Evolutionary conservation across 345 rosid species (phyloP), one percentile per base, ranked within the genome.

Genomic region (Dipteronia dyeriana): DNA sequence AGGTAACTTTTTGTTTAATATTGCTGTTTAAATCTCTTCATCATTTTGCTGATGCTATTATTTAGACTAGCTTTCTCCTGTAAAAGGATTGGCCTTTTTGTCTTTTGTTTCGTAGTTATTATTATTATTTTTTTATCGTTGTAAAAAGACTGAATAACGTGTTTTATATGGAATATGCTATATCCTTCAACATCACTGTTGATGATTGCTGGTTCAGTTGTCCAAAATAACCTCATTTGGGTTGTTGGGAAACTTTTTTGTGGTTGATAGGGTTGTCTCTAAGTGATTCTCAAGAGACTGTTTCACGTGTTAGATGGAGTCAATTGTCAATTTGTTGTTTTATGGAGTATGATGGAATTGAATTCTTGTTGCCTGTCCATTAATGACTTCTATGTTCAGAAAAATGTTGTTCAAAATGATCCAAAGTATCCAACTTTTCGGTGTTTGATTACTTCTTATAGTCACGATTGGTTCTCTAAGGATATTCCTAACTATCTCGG

Each of bases 1-100:
- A 87, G 92, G 94, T 90, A 65, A 29, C 26, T 20, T 22, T 59
- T 20, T 59, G 12, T 45, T 45, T 45, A 45, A 45, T 41, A 41
- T 41, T 41, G 45, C 45, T 41, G 45, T 1, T 45, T 45, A 45
- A 10, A 10, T 11, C 11, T 45, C 1, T 45, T 45, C 53, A 26
- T 45, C 53, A 26, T 22, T 56, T 57, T 25, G 20, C 6, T 17
- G 25, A 29, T 54, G 7, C 13, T 25, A 43, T 16, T 8, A 53
- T 11, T 63, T 54, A 39, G 14, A 67, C 22, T 17, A 9, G 13
- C 49, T 70, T 51, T 25, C 23, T 29, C 13, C 38, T 63, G 66
- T 7, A 13, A 26, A 26, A 65, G 29, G 20, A 51, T 62, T 51
- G 34, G 22, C 34, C 13, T 31, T 53, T 34, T 53, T 10, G 22